Evolutionary conservation across 2,329 filamentous ascomycete genomes (phyloP).

Genomic region (Sarocladiaceae sp.): DNA sequence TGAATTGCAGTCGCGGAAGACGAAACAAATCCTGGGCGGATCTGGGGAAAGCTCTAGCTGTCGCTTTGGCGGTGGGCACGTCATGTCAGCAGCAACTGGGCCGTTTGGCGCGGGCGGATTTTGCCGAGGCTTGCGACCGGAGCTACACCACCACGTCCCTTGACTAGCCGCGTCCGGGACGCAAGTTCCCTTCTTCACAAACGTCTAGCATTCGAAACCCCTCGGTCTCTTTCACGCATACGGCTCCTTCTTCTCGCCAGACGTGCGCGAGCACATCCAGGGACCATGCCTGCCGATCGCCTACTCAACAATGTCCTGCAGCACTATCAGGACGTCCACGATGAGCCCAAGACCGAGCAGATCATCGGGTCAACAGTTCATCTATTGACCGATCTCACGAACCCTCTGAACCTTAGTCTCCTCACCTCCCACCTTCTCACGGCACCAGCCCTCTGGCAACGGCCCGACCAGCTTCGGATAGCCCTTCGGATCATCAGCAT

Average conservation of each 20-base stretch:
- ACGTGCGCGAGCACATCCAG: background rate
- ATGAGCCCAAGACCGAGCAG: constrained; percentile 44
- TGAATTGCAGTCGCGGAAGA: too few relatives aligned
- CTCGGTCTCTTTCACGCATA: background rate
- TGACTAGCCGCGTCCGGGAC: background rate
- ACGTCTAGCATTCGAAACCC: background rate
- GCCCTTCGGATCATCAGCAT: constrained; percentile 63
- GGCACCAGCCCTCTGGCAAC: constrained; percentile 64
- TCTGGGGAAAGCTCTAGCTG: too few relatives aligned
- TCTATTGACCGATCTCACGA: constrained; percentile 63
- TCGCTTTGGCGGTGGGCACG: background rate
- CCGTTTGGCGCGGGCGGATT: background rate
- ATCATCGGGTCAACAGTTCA: constrained; percentile 61
- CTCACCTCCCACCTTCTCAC: constrained; percentile 66
- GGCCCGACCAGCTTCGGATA: constrained; percentile 52
- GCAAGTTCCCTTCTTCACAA: background rate
- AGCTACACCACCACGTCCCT: background rate
- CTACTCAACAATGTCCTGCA: constrained; percentile 61
- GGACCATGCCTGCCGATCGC: constrained; percentile 59
- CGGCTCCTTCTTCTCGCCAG: background rate
- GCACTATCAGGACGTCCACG: constrained; percentile 47
- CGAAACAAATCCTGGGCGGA: too few relatives aligned
- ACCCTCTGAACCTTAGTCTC: constrained; percentile 68
- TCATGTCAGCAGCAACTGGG: background rate
- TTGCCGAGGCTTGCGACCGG: constrained; percentile 4